Conservation (phyloP, 129 eudicot species). For the Escallonia herrerae region DNA sequence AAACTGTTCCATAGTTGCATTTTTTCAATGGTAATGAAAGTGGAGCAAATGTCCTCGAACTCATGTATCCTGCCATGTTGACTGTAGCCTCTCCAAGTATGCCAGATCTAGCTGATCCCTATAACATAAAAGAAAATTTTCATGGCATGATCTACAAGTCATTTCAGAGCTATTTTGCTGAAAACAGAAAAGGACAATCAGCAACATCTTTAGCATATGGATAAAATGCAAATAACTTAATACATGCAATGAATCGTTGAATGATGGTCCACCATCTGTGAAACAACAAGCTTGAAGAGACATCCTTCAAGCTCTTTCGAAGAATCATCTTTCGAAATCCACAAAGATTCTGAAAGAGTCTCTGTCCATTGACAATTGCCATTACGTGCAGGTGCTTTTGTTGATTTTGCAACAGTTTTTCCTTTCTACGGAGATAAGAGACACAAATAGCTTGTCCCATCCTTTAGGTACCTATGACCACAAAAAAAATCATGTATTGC, state of each 20-base stretch:
- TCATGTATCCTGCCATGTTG: conserved; percentile 51
- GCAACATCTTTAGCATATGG: neutral
- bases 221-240: too few species aligned
- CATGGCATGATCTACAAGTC: neutral
- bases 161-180: neutral
- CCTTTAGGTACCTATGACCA: conserved; percentile 77
- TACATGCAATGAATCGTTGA: too few species aligned
- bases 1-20: conserved; percentile 72
- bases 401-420: conserved; percentile 63
- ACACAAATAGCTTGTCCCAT: conserved; percentile 93
- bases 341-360: conserved; percentile 58
- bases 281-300: conserved; percentile 59
- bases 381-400: conserved; percentile 59
- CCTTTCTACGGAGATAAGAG: conserved; percentile 79
- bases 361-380: conserved; percentile 87
- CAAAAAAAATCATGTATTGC: neutral
- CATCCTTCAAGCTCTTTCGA: conserved; percentile 63
- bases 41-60: conserved; percentile 50
- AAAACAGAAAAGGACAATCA: neutral
- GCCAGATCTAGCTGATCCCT: conserved; percentile 94
- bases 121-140: conserved; percentile 1
- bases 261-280: conserved; percentile 12
- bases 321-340: conserved; percentile 53
- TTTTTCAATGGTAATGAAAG: conserved; percentile 71
- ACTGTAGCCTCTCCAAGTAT: conserved; percentile 81